Conservation (phyloP, 306 rosid species). For the Quercus dentata region DNA sequence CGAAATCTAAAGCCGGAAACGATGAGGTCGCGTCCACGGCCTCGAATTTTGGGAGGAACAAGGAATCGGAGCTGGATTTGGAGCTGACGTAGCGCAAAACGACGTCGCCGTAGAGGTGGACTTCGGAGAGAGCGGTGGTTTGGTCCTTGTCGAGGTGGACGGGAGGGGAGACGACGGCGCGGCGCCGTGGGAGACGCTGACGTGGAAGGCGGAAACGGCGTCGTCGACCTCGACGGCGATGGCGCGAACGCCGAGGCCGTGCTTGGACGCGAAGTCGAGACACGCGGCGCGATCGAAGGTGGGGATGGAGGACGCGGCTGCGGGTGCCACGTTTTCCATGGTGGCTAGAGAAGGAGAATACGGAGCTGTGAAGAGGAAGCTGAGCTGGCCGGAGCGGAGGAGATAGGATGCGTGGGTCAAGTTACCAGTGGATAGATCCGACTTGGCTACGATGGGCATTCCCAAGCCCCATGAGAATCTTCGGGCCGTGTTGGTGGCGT, state of each 20-base stretch:
- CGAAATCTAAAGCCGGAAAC: conserved; percentile 49
- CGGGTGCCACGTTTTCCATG: conserved; percentile 2
- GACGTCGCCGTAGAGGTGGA: conserved; percentile 80
- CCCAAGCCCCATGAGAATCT: conserved; percentile 88
- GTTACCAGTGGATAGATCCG: conserved; percentile 88
- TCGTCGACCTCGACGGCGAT: conserved; percentile 68
- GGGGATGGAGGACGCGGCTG: conserved; percentile 55
- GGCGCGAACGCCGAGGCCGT: conserved; percentile 85
- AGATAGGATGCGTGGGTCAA: conserved; percentile 77
- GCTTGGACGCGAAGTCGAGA: conserved; percentile 51
- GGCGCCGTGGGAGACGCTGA: conserved; percentile 67
- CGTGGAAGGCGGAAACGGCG: conserved; percentile 56
- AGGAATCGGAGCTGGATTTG: conserved; percentile 24
- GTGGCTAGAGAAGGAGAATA: conserved; percentile 60
- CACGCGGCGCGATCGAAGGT: conserved; percentile 46
- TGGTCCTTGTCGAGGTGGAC: conserved; percentile 34
- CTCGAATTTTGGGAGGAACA: conserved; percentile 79
- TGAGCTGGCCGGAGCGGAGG: conserved; percentile 80
- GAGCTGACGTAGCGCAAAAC: conserved; percentile 80
- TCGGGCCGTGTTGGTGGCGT: conserved; percentile 72
- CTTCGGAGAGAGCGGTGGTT: conserved; percentile 51
- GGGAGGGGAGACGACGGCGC: conserved; percentile 39
- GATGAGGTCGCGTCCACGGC: conserved; percentile 32
- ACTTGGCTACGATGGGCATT: conserved; percentile 71
- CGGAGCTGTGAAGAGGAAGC: conserved; percentile 85